Evolutionary conservation across 2,329 filamentous ascomycete species (phyloP), one percentile per base, ranked within the genome.

Genomic region (Pseudohalonectria lignicola): DNA sequence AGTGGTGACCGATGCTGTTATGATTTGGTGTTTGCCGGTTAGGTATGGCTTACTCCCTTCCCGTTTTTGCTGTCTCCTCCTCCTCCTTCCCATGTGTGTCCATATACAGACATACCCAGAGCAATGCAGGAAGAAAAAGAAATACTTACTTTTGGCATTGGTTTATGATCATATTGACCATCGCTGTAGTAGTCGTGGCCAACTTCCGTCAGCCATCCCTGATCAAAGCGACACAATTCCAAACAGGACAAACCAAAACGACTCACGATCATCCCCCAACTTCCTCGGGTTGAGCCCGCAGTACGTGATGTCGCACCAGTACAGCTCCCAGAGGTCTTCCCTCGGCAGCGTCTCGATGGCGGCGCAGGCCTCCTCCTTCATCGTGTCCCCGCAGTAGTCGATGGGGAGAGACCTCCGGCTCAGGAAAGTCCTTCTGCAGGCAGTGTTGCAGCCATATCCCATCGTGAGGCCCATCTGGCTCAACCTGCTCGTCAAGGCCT

Each of bases 81-180:
- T n/a, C n/a, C n/a, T n/a, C n/a, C n/a, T n/a, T n/a, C n/a, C n/a
- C n/a, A n/a, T n/a, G n/a, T n/a, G n/a, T n/a, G n/a, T n/a, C n/a
- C n/a, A n/a, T n/a, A n/a, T n/a, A n/a, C n/a, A n/a, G n/a, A n/a
- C n/a, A n/a, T n/a, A n/a, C n/a, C n/a, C n/a, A n/a, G n/a, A n/a
- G n/a, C n/a, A n/a, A 28, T 36, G 7, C n/a, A 16, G 60, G 35
- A 5, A 25, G n/a, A 31, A 33, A 33, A 29, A 37, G 6, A 9
- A 30, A 21, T 4, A 45, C 62, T 53, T 55, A 74, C 71, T 63
- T 64, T 47, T 66, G 58, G 40, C 70, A 75, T 39, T 56, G 53
- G 46, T 64, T 68, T 53, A 73, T 69, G 41, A 74, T 56, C 48
- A 58, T 56, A 45, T 71, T 65, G 37, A 73, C 63, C 46, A 61